Base-by-base conservation (phyloP, 208 protist species). In the Zelonia costaricensis region DNA sequence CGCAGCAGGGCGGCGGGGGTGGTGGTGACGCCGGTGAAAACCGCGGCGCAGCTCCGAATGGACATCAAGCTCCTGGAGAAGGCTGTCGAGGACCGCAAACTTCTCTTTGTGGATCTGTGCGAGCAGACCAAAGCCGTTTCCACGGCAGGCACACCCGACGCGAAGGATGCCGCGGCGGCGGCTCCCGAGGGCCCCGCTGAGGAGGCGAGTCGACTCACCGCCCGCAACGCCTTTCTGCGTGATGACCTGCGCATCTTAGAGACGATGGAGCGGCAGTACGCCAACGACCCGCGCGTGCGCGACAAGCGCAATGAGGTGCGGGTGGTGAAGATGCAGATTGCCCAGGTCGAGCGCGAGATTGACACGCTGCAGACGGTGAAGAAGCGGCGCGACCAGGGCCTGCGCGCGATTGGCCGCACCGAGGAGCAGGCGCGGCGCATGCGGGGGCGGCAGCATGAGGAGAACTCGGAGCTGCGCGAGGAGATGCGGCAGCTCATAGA, bases 251-350 rank as follows among this genome's bases (percentile, higher is more conserved):
- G 67, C n/a, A 47, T 30, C 20, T 16, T 82, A 4, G 38, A 53
- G 31, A 63, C 53, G 6, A 46, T 57, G 15, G 80, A 82, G 52
- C 45, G 73, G 30, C 44, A 66, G 46, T 67, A 76, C 31, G 51
- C 67, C 5, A 71, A 59, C 23, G 74, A 86, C 43, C 80, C 86
- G 12, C 78, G 76, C 12, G 81, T 92, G 33, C 40, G 80, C 18
- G 82, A 90, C 44, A 79, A 86, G 48, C 68, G 64, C 10, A 95
- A 95, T 47, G 75, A 84, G 45, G 64, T 89, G 20, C 70, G 53
- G 25, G 74, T 74, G 22, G 75, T 84, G n/a, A 48, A 66, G 39
- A 69, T 74, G 52, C 64, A 92, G 38, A 79, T 89, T 6, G 71
- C 39, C 9, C 47, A 81, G 51, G 57, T 86, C 16, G 76, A 84